phyloP scores from a whole-genome alignment of 1,139 yeast species.

The Diutina sp. region DNA sequence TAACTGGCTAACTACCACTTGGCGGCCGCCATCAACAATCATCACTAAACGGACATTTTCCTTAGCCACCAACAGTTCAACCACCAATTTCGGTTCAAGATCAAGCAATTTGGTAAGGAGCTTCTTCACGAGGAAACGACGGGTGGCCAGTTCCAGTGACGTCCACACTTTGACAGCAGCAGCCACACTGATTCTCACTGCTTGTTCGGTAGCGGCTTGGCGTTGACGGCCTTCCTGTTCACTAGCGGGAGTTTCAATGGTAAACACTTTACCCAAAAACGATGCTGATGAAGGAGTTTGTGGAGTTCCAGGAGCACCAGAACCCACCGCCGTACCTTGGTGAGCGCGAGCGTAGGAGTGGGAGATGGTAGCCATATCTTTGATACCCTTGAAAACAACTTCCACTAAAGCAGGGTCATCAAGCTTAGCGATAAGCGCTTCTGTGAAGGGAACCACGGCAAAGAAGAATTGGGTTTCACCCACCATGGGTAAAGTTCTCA shows the following conservation, averaged over 20 bases:
- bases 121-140: neutral
- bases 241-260: neutral
- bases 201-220: neutral
- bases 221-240: neutral
- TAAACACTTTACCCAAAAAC: conserved; percentile 1
- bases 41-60: neutral
- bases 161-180: neutral
- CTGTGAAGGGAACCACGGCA: neutral
- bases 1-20: neutral
- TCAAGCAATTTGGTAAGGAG: neutral
- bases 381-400: neutral
- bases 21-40: conserved; percentile 1
- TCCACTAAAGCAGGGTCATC: neutral
- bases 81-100: neutral
- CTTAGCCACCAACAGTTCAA: neutral
- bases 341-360: conserved; percentile 1
- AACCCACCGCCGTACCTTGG: neutral
- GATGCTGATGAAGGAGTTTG: neutral
- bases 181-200: neutral
- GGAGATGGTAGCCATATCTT: neutral
- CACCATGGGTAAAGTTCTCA: neutral
- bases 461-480: conserved; percentile 1
- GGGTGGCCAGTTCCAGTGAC: neutral
- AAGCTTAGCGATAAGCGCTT: neutral
- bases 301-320: neutral